Conservation (phyloP, 192 early-diverging fungal species). For the Entophlyctis helioformis region DNA sequence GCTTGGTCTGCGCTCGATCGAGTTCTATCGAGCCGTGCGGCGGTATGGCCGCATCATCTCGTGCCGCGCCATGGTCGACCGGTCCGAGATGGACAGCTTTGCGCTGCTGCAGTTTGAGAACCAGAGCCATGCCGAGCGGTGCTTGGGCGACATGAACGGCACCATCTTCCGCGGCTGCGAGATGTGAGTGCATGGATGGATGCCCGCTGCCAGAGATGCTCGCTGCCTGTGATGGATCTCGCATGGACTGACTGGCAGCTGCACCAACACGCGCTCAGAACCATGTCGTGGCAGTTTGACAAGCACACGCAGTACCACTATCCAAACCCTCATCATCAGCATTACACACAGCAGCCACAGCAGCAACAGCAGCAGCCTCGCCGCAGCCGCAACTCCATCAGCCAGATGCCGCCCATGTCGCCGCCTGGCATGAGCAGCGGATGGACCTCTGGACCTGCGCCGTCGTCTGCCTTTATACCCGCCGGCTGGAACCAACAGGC, state of each 20-base stretch:
- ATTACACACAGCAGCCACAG: background rate
- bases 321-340: constrained; percentile 8
- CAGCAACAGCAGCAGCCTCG: background rate
- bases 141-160: constrained; percentile 30
- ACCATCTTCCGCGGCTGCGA: constrained; percentile 13
- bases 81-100: constrained; percentile 26
- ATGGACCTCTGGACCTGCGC: background rate
- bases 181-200: constrained; percentile 14
- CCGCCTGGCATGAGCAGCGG: background rate
- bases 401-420: background rate
- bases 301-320: constrained; percentile 38
- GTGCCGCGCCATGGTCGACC: constrained; percentile 41
- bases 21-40: constrained; percentile 25
- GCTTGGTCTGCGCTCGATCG: constrained; percentile 26
- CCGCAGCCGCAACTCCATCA: background rate
- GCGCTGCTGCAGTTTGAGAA: constrained; percentile 40
- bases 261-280: constrained; percentile 2
- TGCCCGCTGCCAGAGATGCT: background rate
- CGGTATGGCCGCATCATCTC: constrained; percentile 33
- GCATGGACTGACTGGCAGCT: too few relatives aligned
- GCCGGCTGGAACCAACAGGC: too few relatives aligned
- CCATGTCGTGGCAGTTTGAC: constrained; percentile 32
- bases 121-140: constrained; percentile 30
- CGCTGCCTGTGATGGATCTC: too few relatives aligned
- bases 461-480: background rate